Conservation (phyloP, 331 rosid genomes). For the Phaseolus coccineus region DNA sequence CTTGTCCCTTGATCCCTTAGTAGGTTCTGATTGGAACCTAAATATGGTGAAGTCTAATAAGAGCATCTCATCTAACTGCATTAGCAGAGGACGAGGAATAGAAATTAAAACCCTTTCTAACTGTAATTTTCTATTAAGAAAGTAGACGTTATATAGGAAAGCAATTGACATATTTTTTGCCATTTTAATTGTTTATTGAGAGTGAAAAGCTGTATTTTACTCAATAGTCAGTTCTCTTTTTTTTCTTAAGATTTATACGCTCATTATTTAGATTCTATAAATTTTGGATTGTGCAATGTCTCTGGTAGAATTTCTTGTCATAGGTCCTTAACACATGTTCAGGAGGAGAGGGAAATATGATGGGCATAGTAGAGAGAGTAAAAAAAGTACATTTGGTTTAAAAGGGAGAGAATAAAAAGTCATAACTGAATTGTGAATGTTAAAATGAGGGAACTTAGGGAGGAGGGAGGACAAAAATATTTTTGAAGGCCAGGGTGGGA, state of each 20-base stretch:
- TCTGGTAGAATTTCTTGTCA: neutral
- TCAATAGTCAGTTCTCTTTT: no score
- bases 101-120: no score
- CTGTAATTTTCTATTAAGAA: conserved; percentile 8
- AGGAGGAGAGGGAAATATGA: neutral
- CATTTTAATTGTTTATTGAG: neutral
- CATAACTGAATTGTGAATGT: neutral
- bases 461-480: neutral
- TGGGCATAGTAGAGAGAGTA: neutral
- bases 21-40: neutral
- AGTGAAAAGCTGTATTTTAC: neutral
- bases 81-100: neutral
- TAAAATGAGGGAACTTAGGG: neutral
- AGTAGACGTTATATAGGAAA: neutral
- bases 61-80: neutral
- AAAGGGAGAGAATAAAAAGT: neutral
- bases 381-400: neutral
- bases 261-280: neutral
- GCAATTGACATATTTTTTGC: neutral
- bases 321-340: neutral
- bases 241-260: neutral
- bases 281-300: neutral
- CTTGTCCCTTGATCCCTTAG: neutral
- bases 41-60: conserved; percentile 6
- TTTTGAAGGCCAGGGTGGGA: neutral